phyloP scores from a whole-genome alignment of 495 filamentous ascomycete species.

The Hyaloscypha finlandica region DNA sequence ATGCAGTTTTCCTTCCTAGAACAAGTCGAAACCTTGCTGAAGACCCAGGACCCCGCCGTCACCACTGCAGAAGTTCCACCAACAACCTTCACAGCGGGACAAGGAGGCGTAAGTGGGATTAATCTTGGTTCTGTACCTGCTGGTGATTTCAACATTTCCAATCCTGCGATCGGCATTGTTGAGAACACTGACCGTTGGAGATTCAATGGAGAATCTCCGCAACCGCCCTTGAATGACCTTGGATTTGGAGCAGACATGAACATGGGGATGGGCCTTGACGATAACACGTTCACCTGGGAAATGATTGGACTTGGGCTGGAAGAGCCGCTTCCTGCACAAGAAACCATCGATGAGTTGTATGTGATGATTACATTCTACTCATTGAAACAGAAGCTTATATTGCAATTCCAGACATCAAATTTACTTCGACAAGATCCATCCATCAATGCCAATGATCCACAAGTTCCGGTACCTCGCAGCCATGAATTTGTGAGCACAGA shows the following conservation, averaged over 20 bases:
- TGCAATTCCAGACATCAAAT: conserved; percentile 58
- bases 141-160: conserved; percentile 44
- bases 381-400: too few species aligned
- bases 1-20: conserved; percentile 50
- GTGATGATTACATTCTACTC: too few species aligned
- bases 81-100: conserved; percentile 16
- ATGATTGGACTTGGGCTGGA: conserved; percentile 93
- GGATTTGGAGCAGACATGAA: conserved; percentile 49
- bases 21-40: conserved; percentile 92
- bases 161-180: conserved; percentile 46
- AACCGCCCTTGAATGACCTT: conserved; percentile 49
- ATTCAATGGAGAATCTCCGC: conserved; percentile 52
- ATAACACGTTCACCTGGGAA: conserved; percentile 70
- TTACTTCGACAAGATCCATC: conserved; percentile 89
- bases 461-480: conserved; percentile 80
- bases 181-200: conserved; percentile 53
- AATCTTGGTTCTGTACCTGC: conserved; percentile 20
- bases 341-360: conserved; percentile 79
- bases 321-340: conserved; percentile 84
- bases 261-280: conserved; percentile 48
- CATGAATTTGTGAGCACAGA: conserved; percentile 59
- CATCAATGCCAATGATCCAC: conserved; percentile 84
- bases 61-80: conserved; percentile 26
- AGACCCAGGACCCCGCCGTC: conserved; percentile 60
- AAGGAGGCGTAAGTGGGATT: conserved; percentile 18